A percentile compares a stretch with the other conserved stretches of the same genome.
phyloP scores from a whole-genome alignment of 441 rosid genomes.

The Gossypium gossypioides region DNA sequence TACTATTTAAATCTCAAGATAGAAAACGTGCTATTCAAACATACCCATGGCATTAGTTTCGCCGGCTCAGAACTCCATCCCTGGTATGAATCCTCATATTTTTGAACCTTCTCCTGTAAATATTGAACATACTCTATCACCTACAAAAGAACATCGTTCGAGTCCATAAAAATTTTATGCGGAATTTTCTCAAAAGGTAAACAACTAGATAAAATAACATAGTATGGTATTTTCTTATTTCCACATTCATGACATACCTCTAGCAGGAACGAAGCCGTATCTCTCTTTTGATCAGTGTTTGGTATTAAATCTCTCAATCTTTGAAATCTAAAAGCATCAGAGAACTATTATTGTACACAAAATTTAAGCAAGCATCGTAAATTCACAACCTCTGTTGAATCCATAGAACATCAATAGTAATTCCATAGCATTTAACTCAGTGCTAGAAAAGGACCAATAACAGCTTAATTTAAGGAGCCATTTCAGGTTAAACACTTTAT shows the following conservation, averaged over 20 bases:
- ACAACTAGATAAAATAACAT: background rate
- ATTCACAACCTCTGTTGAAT: background rate
- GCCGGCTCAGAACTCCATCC: constrained; percentile 59
- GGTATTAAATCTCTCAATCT: constrained; percentile 61
- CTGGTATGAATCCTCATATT: constrained; percentile 52
- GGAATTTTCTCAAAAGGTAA: background rate
- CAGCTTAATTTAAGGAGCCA: background rate
- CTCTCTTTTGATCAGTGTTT: constrained; percentile 54
- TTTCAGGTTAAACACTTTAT: background rate
- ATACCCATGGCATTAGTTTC: constrained; percentile 65
- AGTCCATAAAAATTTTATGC: constrained; percentile 13
- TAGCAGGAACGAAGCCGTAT: constrained; percentile 56
- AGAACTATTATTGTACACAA: background rate
- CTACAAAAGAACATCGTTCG: constrained; percentile 24
- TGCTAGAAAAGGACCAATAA: background rate
- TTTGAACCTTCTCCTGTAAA: constrained; percentile 54
- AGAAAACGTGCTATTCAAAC: background rate
- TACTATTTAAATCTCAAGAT: background rate
- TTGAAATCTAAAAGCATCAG: constrained; percentile 46
- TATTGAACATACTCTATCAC: constrained; percentile 57
- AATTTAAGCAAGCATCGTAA: background rate
- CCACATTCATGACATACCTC: constrained; percentile 34
- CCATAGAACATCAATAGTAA: background rate
- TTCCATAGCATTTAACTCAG: background rate
- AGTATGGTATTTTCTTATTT: background rate